Base-by-base conservation (phyloP, 2,329 filamentous ascomycete species). In the Knufia petricola region DNA sequence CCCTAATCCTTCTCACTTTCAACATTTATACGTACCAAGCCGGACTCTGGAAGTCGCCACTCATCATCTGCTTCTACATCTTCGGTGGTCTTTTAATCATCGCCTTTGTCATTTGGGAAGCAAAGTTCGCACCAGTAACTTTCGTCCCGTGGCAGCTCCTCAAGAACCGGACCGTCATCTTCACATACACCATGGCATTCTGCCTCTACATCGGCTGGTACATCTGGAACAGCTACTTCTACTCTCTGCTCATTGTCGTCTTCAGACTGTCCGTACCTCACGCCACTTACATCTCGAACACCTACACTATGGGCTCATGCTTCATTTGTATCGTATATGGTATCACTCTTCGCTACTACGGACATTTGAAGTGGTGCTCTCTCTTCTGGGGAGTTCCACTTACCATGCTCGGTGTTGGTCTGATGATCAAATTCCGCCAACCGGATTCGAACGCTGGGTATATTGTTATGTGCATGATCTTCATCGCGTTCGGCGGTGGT, bases 1-100 rank as follows among this genome's bases (percentile, higher is more conserved):
- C 76, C 1, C 65, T 84, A 2, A 77, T 85, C 61, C 70, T 85
- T 3, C 69, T 85, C 17, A 75, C 81, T 0, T 69, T 85, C 64
- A 77, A 66, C 38, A 68, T 85, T n/a, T 67, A 69, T 52, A 50
- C 60, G 8, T 63, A 60, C 43, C 64, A 70, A 39, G 26, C 51
- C 47, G 51, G 65, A 9, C 58, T 61, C 8, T 76, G 70, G 70
- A 54, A 58, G 7, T 69, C 70, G 1, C 63, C 69, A 3, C 50
- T 71, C 21, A 69, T 77, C 51, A 70, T 77, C 49, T 65, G 61
- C 48, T 68, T 79, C 56, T 58, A 70, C 13, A 68, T 79, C 8
- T 59, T 81, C 32, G 81, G 81, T 0, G 61, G 70, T 13, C 50
- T 76, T 0, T 67, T 76, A 3, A 61, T 84, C 1, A 61, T 77